phyloP scores from a whole-genome alignment of 1,284 basidiomycete genomes.

The Boletus subluridellus region DNA sequence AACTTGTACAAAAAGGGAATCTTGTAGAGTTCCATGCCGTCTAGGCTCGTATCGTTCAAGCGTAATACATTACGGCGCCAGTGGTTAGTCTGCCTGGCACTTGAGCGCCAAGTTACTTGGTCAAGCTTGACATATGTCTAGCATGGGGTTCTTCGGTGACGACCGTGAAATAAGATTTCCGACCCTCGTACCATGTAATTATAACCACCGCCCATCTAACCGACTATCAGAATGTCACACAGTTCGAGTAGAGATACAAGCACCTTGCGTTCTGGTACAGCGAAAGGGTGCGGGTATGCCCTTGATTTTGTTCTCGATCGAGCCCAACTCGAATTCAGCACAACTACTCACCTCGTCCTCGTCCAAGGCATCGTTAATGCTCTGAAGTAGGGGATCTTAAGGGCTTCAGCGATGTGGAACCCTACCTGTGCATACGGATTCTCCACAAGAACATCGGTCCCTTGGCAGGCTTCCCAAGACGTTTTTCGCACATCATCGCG shows the following conservation, averaged over 20 bases:
- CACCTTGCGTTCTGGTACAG: conserved; percentile 88
- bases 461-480: conserved; percentile 94
- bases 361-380: conserved; percentile 89
- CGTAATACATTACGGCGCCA: conserved; percentile 84
- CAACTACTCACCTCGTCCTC: conserved; percentile 54
- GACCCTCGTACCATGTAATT: conserved; percentile 85
- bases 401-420: conserved; percentile 94
- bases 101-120: conserved; percentile 96
- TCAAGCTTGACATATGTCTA: conserved; percentile 92
- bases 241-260: conserved; percentile 13
- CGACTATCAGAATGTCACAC: conserved; percentile 16
- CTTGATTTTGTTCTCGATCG: conserved; percentile 37
- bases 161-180: neutral
- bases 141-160: conserved; percentile 6
- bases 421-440: conserved; percentile 98
- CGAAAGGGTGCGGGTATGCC: conserved; percentile 97
- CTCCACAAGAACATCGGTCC: conserved; percentile 90
- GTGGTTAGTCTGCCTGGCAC: conserved; percentile 89
- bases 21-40: conserved; percentile 94
- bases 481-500: conserved; percentile 91
- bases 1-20: conserved; percentile 99
- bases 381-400: conserved; percentile 90
- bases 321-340: neutral
- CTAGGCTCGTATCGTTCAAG: conserved; percentile 78
- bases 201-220: conserved; percentile 89